Percentiles rank a stretch among this genome's conserved stretches.
Conservation (phyloP, 2,329 filamentous ascomycete species). For the Colletotrichum sp. region DNA sequence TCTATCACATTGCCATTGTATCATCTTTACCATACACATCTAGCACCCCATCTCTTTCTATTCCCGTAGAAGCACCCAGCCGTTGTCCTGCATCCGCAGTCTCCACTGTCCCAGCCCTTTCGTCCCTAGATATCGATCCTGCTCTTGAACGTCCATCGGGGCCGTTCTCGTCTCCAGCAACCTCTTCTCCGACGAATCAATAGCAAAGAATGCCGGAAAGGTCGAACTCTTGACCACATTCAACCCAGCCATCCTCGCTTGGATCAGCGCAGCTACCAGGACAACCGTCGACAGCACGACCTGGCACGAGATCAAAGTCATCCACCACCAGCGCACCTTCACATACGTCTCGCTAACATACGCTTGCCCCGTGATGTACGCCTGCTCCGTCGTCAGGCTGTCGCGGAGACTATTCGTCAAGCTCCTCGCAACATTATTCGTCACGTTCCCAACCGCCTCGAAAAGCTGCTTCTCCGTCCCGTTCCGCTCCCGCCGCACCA, state of each 20-base stretch:
- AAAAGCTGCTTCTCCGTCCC: not conserved
- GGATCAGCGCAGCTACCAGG: not conserved
- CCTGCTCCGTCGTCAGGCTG: not conserved
- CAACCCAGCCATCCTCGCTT: not conserved
- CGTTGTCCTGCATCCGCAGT: not conserved
- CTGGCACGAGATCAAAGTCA: not conserved
- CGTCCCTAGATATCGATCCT: not conserved
- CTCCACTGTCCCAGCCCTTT: not conserved
- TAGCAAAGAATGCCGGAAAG: not conserved
- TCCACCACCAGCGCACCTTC: not conserved
- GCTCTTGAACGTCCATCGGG: not conserved
- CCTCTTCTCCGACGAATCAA: not conserved
- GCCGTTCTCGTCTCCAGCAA: not conserved
- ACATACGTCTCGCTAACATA: not conserved
- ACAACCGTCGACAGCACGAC: not conserved
- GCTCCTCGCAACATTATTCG: not conserved
- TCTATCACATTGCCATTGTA: not conserved
- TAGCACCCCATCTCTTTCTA: not conserved
- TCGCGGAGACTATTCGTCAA: not conserved
- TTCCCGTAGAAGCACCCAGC: not conserved
- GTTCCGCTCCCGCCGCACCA: not conserved
- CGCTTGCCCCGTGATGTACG: not conserved
- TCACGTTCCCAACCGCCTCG: not conserved
- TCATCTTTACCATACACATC: not conserved
- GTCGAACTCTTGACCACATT: not conserved